Evolutionary conservation across 495 filamentous ascomycete species (phyloP).

Genomic region (Penicillium alfredii): DNA sequence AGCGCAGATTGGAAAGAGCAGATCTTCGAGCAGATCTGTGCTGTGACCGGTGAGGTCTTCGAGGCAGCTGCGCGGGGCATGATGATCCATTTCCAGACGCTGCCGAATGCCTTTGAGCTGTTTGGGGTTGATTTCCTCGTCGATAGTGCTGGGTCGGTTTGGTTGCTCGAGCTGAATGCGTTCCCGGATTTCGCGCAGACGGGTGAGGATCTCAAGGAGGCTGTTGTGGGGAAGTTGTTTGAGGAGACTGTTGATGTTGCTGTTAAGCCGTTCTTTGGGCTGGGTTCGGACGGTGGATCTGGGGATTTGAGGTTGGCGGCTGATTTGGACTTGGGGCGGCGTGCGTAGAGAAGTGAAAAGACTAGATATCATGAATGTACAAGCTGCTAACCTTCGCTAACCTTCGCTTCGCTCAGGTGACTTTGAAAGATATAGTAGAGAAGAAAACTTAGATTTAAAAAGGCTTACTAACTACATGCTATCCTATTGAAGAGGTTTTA

Average conservation of each 20-base stretch:
- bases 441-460: too few species aligned
- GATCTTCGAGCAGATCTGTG: constrained; percentile 68
- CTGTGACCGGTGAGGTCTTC: constrained; percentile 67
- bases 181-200: constrained; percentile 95
- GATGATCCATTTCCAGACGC: constrained; percentile 84
- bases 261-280: constrained; percentile 56
- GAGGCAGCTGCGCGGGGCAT: constrained; percentile 76
- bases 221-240: constrained; percentile 69
- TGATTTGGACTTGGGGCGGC: constrained; percentile 58
- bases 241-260: constrained; percentile 61
- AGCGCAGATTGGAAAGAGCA: constrained; percentile 46
- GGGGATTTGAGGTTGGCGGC: constrained; percentile 48
- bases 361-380: constrained; percentile 1
- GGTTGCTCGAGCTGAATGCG: constrained; percentile 88
- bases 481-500: too few species aligned
- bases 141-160: constrained; percentile 55
- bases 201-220: constrained; percentile 58
- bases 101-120: constrained; percentile 84
- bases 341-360: constrained; percentile 10
- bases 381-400: too few species aligned
- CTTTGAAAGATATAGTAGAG: too few species aligned
- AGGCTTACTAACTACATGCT: too few species aligned
- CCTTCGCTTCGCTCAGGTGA: too few species aligned
- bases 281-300: constrained; percentile 21
- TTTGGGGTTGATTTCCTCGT: constrained; percentile 90